Evolutionary conservation across 2,329 filamentous ascomycete species (phyloP).

Genomic region (Thielaviopsis euricoi): DNA sequence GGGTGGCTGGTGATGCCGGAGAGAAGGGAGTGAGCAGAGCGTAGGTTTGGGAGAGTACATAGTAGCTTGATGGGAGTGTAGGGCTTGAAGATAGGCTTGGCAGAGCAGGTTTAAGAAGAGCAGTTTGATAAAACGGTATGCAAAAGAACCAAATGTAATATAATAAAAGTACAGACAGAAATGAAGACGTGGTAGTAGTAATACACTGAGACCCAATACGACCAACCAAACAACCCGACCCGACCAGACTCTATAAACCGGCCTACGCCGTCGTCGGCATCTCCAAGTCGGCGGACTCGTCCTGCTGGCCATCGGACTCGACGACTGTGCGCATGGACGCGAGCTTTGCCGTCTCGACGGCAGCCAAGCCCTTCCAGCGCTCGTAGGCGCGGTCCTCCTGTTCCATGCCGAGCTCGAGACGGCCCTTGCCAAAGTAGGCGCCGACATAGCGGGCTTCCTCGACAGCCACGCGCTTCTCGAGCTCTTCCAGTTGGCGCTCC

Average conservation of each 20-base stretch:
- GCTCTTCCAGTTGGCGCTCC: slow-evolving; percentile 64
- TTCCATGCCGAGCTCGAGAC: slow-evolving; percentile 60
- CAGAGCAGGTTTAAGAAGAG: too few relatives aligned
- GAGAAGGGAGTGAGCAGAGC: too few relatives aligned
- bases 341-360: slow-evolving; percentile 26
- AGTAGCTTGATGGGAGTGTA: too few relatives aligned
- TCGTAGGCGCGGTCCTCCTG: slow-evolving; percentile 70
- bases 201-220: too few relatives aligned
- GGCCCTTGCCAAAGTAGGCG: slow-evolving; percentile 70
- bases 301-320: slow-evolving; percentile 11
- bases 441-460: slow-evolving; percentile 80
- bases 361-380: slow-evolving; percentile 70
- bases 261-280: background rate
- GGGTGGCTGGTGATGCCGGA: slow-evolving; percentile 9
- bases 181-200: too few relatives aligned
- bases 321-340: slow-evolving; percentile 24
- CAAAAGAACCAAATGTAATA: too few relatives aligned
- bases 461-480: slow-evolving; percentile 63
- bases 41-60: too few relatives aligned
- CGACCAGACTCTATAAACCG: too few relatives aligned
- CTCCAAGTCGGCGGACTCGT: background rate
- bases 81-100: too few relatives aligned
- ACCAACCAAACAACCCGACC: too few relatives aligned
- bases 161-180: too few relatives aligned
- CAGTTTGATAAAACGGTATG: too few relatives aligned